Evolutionary conservation across 495 filamentous ascomycete species (phyloP).

Genomic region (Penicillium nucicola): DNA sequence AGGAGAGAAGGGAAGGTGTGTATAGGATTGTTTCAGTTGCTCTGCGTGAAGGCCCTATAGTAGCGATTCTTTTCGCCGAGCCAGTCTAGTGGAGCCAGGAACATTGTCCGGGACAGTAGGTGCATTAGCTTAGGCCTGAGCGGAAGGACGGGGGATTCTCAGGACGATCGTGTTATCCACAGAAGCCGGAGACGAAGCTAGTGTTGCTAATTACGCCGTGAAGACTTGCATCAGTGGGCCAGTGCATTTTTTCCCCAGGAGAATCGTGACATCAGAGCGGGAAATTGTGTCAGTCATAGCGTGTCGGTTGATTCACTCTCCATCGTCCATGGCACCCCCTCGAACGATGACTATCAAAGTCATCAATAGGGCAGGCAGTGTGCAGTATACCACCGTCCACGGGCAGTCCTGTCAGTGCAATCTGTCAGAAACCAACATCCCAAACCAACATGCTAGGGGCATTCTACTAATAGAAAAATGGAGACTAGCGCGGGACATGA

Average conservation of each 20-base stretch:
- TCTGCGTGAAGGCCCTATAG: background rate
- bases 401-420: too few species aligned
- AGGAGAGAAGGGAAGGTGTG: background rate
- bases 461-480: constrained; percentile 32
- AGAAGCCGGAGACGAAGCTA: constrained; percentile 15
- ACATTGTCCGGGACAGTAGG: background rate
- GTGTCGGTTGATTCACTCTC: too few species aligned
- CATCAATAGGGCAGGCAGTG: too few species aligned
- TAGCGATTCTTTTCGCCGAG: background rate
- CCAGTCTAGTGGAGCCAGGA: background rate
- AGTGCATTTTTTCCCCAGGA: constrained; percentile 27
- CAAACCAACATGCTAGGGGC: background rate
- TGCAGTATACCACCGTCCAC: too few species aligned
- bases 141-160: background rate
- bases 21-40: background rate
- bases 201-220: constrained; percentile 15
- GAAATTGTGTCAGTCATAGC: constrained; percentile 16
- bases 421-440: background rate
- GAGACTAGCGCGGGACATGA: constrained; percentile 24
- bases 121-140: background rate
- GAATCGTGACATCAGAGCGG: constrained; percentile 22
- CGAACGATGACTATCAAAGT: too few species aligned
- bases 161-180: constrained; percentile 2
- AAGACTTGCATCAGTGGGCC: constrained; percentile 14
- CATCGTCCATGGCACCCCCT: too few species aligned